Evolutionary conservation across 1,139 yeast species (phyloP), one percentile per base, ranked within the genome.

Genomic region (Protomyces macrosporus): DNA sequence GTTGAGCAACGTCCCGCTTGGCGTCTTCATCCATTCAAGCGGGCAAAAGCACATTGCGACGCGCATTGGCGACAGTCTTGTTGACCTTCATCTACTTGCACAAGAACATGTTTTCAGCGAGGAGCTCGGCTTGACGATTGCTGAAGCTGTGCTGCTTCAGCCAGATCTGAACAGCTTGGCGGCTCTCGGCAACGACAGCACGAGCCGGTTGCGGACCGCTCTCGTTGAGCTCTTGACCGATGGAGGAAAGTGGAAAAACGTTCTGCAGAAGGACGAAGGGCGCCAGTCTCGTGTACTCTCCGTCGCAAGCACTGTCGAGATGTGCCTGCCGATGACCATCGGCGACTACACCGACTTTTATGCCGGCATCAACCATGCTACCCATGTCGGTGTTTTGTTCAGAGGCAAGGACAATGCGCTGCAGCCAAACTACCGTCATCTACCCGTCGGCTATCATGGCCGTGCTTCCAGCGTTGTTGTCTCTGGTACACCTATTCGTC

Each of bases 381-480:
- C 48, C 48, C 14, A 42, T 16, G 48, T 42, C 6, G 48, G 48
- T 30, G 16, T 42, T 16, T 30, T 42, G 9, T 16, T 42, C 33
- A 23, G 48, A 14, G 48, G 48, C 32, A 42, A 16, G 23, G 48
- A 42, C 30, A 42, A 42, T 32, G 73, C 72, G 1, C 66, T 71
- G 30, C 68, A 70, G 36, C 72, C 70, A 35, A 71, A 71, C 62
- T 71, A 70, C 60, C 65, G 37, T 4, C 53, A 50, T 12, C n/a
- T 67, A 45, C 73, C 73, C 1, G 72, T 71, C 6, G 73, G 72
- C 5, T 71, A 71, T 55, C 73, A 71, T 39, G 73, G 73, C n/a
- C 66, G 73, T 37, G 71, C 72, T 12, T 67, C 70, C 33, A 69
- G 72, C 1, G 69, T 71, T 9, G 71, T 71, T 16, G 68, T 69